These are phyloP conservation scores for Phaffomyces opuntiae DNA, from an alignment of 805 yeast species.

Conservation along the genomic window DNA sequence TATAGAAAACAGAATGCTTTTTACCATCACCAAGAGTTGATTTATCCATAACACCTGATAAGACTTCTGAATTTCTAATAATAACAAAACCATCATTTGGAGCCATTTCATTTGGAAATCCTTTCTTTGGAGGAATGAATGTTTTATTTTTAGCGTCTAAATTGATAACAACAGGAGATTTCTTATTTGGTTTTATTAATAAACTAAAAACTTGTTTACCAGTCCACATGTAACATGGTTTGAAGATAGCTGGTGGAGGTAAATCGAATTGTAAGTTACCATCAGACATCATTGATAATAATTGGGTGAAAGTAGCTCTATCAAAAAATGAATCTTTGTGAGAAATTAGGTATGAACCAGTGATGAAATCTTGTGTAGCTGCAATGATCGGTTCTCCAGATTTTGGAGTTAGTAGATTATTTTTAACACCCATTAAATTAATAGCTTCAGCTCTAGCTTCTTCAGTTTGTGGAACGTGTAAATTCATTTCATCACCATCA, in stretches of 20 bases:
- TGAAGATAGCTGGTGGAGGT: constrained; percentile 91
- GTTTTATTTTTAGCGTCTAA: constrained; percentile 94
- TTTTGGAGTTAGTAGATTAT: constrained; percentile 89
- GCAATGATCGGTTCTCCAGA: constrained; percentile 99
- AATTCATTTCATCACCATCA: constrained; percentile 98
- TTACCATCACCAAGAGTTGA: constrained; percentile 96
- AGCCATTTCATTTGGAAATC: constrained; percentile 87
- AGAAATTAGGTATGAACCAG: constrained; percentile 89
- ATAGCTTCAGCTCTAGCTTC: constrained; percentile 99
- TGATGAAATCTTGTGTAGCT: constrained; percentile 98
- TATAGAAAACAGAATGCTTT: constrained; percentile 92
- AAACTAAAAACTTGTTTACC: constrained; percentile 93
- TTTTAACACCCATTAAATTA: constrained; percentile 95
- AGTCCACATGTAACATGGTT: constrained; percentile 90
- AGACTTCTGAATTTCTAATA: constrained; percentile 80
- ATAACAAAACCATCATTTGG: constrained; percentile 94
- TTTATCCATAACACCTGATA: constrained; percentile 96
- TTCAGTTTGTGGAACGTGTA: constrained; percentile 98
- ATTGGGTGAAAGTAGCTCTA: constrained; percentile 73
- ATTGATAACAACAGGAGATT: constrained; percentile 77
- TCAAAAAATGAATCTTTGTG: constrained; percentile 92
- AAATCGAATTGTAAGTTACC: constrained; percentile 81
- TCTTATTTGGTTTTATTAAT: constrained; percentile 73
- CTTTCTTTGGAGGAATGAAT: constrained; percentile 64
- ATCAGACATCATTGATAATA: constrained; percentile 94